These are phyloP conservation scores for Melampsora larici-populina DNA, from an alignment of 1,284 basidiomycete species.

Conservation along the genomic window DNA sequence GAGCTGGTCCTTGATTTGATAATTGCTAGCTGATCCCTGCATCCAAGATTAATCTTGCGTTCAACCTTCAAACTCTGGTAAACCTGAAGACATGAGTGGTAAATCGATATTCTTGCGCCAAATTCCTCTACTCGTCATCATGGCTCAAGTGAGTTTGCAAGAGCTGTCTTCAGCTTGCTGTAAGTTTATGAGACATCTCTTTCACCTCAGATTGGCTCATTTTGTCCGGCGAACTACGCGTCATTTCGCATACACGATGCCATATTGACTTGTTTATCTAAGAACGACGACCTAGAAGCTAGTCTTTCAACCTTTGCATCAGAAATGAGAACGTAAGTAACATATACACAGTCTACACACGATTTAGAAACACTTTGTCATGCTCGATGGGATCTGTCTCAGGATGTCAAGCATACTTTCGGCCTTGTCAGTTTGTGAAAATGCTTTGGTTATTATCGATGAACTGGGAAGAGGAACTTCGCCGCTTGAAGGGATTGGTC, in stretches of 20 bases:
- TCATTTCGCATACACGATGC: constrained; percentile 41
- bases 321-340: constrained; percentile 70
- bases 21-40: too few relatives aligned
- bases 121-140: constrained; percentile 49
- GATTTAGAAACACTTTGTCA: too few relatives aligned
- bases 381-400: too few relatives aligned
- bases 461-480: constrained; percentile 67
- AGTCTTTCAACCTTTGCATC: constrained; percentile 85
- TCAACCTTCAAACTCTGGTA: background rate
- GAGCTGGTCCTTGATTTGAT: background rate
- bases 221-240: constrained; percentile 41
- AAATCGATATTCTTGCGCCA: constrained; percentile 51
- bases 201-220: constrained; percentile 28
- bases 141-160: constrained; percentile 45
- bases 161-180: background rate
- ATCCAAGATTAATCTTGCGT: too few relatives aligned
- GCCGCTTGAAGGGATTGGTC: constrained; percentile 77
- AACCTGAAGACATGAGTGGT: constrained; percentile 42
- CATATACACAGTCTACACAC: background rate
- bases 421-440: constrained; percentile 22
- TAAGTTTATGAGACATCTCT: background rate
- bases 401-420: constrained; percentile 36
- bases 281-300: constrained; percentile 62
- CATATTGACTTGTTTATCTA: constrained; percentile 37
- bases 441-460: constrained; percentile 50